These are phyloP conservation scores for Chaetomium tenue DNA, from an alignment of 495 filamentous ascomycete genomes.

Conservation along the genomic window DNA sequence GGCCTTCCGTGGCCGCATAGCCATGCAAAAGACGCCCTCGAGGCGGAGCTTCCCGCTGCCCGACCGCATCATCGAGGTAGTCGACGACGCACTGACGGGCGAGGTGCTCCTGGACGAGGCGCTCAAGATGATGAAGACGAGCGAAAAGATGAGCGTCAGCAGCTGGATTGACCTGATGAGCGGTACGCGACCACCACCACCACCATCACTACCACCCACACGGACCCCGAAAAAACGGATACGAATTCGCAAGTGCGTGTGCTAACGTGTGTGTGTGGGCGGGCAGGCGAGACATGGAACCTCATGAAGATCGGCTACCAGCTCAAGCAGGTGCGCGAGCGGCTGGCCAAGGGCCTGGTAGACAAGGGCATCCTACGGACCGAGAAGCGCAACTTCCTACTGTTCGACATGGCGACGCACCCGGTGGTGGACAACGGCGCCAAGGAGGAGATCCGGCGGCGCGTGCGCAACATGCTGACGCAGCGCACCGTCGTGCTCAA, in stretches of 20 bases:
- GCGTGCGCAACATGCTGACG: conserved; percentile 89
- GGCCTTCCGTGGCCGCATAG: conserved; percentile 91
- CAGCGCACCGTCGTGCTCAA: conserved; percentile 90
- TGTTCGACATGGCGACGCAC: conserved; percentile 99
- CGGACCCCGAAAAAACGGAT: no score
- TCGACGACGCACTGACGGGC: conserved; percentile 95
- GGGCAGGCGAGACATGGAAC: conserved; percentile 95
- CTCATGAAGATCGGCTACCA: conserved; percentile 99
- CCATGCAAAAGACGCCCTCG: conserved; percentile 96
- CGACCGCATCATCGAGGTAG: conserved; percentile 90
- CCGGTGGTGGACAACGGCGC: conserved; percentile 96
- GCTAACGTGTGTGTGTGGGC: neutral
- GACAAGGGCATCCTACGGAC: conserved; percentile 98
- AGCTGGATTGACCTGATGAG: conserved; percentile 99
- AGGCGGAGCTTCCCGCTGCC: conserved; percentile 87
- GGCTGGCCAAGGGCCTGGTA: conserved; percentile 94
- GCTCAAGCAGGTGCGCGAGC: conserved; percentile 97
- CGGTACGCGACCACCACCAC: conserved; percentile 53
- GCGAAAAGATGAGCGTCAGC: conserved; percentile 99
- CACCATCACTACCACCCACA: no score
- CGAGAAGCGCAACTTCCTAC: conserved; percentile 97
- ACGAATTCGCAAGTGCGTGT: no score
- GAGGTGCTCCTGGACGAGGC: conserved; percentile 98
- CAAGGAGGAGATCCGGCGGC: conserved; percentile 92
- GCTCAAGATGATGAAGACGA: conserved; percentile 99